Base-by-base conservation (phyloP, 768 basidiomycete species). In the Lentinula raphanica region DNA sequence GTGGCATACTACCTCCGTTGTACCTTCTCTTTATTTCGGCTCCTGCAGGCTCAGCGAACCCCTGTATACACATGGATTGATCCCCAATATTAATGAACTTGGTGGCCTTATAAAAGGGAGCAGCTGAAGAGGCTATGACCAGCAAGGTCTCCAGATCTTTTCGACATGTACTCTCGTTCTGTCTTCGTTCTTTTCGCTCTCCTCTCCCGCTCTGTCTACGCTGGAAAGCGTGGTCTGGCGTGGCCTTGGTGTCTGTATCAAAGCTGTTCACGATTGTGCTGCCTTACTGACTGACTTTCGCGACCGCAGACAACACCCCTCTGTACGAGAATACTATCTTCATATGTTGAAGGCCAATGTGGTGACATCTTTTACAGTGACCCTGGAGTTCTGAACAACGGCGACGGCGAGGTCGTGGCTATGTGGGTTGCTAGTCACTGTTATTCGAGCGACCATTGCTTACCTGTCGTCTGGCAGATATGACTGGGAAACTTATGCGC, bases 171-270 rank as follows among this genome's bases (percentile, higher is more conserved):
- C 42, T 56, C 54, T 45, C 40, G 17, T 17, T 46, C 40, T 17
- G 19, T 28, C 13, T 55, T 62, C 29, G 29, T 58, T 8, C 23
- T 64, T 25, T 58, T 65, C 23, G 62, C 63, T 2, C 63, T 62
- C 29, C 53, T 60, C 28, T 28, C 28, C 42, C 58, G 59, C 7
- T 61, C 63, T 54, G 35, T 28, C 2, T 62, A 62, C 7, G 75
- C 74, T 23, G 74, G 74, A 25, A 75, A 75, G 62, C 67, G 72
- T 19, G 74, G 74, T 38, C 67, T 75, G 23, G 64, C 63, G 42
- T 75, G 74, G 74, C 63, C 74, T 28, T 76, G 60, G 60, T 75
- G 71, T 72, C 58, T 59, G 64, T 65, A 36, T 31, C 31, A 23
- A n/a, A n/a, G n/a, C 60, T 35, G 2, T 27, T 46, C 3, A 56